Evolutionary conservation across 1,139 yeast species (phyloP).

Genomic region (Protomyces inouyei): DNA sequence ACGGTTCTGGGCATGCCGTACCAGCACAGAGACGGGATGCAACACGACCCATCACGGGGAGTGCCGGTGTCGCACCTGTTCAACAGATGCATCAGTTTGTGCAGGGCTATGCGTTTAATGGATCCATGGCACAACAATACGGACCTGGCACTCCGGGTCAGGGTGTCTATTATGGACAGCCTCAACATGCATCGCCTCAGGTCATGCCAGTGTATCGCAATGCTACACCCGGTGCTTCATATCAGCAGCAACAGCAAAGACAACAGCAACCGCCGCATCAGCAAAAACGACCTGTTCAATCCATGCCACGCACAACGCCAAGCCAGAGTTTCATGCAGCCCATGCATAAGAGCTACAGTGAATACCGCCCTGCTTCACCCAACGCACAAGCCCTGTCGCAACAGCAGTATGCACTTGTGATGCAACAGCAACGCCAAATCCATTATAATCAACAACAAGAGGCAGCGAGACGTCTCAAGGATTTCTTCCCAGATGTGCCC

Average conservation of each 20-base stretch:
- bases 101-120: background rate
- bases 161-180: background rate
- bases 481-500: conserved; percentile 17
- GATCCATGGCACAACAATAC: background rate
- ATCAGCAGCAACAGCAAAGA: background rate
- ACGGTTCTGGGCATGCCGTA: background rate
- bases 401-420: background rate
- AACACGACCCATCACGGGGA: background rate
- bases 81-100: background rate
- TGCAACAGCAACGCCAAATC: background rate
- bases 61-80: background rate
- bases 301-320: background rate
- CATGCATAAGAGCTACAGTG: background rate
- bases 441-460: background rate
- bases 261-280: background rate
- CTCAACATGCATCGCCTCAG: background rate
- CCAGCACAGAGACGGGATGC: background rate
- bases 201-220: background rate
- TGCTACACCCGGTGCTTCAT: background rate
- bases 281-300: background rate
- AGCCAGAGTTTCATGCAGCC: background rate
- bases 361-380: background rate
- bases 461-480: conserved; percentile 3
- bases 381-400: background rate
- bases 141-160: background rate